Evolutionary conservation across 495 filamentous ascomycete species (phyloP), one percentile per base, ranked within the genome.

Genomic region (Penicillium cosmopolitanum): DNA sequence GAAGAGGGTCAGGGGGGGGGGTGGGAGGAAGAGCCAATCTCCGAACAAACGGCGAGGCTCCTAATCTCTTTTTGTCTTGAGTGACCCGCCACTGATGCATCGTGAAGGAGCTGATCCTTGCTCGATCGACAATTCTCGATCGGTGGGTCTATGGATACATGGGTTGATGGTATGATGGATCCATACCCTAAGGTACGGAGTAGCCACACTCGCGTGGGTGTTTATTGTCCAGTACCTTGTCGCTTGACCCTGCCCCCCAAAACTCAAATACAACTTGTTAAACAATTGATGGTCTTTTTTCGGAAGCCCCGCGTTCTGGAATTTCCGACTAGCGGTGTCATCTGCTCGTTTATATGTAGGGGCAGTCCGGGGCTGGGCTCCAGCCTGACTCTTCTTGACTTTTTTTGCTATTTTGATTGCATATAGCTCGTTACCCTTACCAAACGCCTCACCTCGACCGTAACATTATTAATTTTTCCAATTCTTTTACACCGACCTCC

Each of bases 111-210:
- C 36, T 52, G 55, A 65, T 61, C 60, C 60, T 51, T 61, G 60
- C 63, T 68, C 51, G 66, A 64, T 68, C 60, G 63, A 62, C 56
- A 57, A 51, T 44, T 56, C 57, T 54, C 57, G 54, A 64, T 60
- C 57, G 46, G 58, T 57, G 61, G 61, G 61, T 38, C 61, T 19
- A 38, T 38, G 33, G 47, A 55, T 62, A 47, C 44, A 34, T 33
- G 21, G 47, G 44, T 57, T 43, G 55, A 46, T 19, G 51, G 19
- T 16, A 44, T 25, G 53, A 21, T 38, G 36, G 36, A 12, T 38
- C 36, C 28, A 31, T 31, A 31, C 28, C 28, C 36, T 34, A 23
- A 31, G 35, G 51, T 55, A 31, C 28, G 28, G 28, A 31, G 28
- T 6, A 36, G 18, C 28, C 47, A 46, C 44, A 33, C 38, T 59